These are phyloP conservation scores for Coemansia sp. DNA, from an alignment of 371 early-diverging fungal genomes.

Conservation along the genomic window DNA sequence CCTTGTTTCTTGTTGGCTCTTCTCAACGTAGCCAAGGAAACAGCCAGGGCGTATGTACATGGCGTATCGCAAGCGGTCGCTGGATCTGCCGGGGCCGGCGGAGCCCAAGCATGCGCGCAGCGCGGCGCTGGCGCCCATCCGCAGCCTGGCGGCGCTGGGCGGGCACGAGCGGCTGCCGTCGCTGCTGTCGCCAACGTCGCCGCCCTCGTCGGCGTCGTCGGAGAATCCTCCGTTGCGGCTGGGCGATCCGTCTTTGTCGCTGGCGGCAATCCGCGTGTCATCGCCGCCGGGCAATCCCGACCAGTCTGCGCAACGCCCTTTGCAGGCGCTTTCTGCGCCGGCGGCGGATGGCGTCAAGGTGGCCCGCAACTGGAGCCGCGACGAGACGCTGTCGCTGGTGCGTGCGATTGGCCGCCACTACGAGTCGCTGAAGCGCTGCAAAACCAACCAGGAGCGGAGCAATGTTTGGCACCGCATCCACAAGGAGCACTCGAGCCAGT, in stretches of 20 bases:
- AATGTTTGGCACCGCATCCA: conserved; percentile 51
- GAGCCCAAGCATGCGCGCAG: conserved; percentile 38
- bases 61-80: conserved; percentile 46
- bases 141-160: conserved; percentile 21
- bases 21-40: background rate
- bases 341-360: conserved; percentile 24
- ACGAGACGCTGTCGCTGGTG: conserved; percentile 47
- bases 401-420: conserved; percentile 48
- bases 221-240: background rate
- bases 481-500: conserved; percentile 48
- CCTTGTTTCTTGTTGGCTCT: background rate
- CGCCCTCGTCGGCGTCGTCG: background rate
- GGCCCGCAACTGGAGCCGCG: conserved; percentile 50
- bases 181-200: background rate
- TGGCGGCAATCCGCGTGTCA: conserved; percentile 20
- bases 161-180: conserved; percentile 14
- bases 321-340: background rate
- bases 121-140: conserved; percentile 35
- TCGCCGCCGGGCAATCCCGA: conserved; percentile 13
- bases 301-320: background rate
- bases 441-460: conserved; percentile 52
- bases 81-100: conserved; percentile 38
- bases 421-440: conserved; percentile 44
- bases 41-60: conserved; percentile 28
- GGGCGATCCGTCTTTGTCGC: conserved; percentile 23